Evolutionary conservation across 345 rosid genomes (phyloP), one percentile per base, ranked within the genome.

Genomic region (Linum tenue): DNA sequence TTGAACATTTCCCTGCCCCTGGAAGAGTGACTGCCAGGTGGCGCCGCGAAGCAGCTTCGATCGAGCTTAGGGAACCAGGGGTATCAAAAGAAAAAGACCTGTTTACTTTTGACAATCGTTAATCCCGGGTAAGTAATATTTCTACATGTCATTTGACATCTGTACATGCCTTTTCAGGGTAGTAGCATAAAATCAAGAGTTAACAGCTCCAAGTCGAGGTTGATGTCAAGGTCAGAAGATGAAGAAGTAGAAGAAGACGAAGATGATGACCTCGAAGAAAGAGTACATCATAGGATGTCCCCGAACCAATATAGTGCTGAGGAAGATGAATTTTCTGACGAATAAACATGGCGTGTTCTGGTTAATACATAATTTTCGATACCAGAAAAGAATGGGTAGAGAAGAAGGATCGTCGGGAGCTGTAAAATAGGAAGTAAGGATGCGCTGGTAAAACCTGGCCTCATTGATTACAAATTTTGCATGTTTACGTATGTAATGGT

Each of bases 1-100:
- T 85, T 35, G 99, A 90, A 76, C 96, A 91, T 74, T 87, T 88
- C 62, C 88, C 96, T 7, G 81, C 73, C 64, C 99, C 99, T 43
- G 82, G 92, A 67, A 77, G 82, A 72, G 75, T 94, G 48, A 89
- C 92, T 9, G 85, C 86, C 37, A 85, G 97, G 86, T 69, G 76
- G 43, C 78, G 95, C 68, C 60, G 84, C 22, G 68, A 73, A 50
- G 89, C 84, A 56, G 76, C 86, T 58, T 78, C 83, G 12, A 82
- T 82, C 48, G 95, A 94, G 78, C 75, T 77, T 72, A 84, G 83
- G 69, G 96, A 84, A 39, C 59, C 78, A 2, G 91, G 73, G 91
- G 99, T 94, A 88, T 43, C 50, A 1, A 43, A 43, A 43, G 2
- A 43, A 43, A 43, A 43, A 2, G 0, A 1, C 6, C 1, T 43